phyloP scores from a whole-genome alignment of 202 grass and related monocot species.

The Schoenoplectus tabernaemontani region DNA sequence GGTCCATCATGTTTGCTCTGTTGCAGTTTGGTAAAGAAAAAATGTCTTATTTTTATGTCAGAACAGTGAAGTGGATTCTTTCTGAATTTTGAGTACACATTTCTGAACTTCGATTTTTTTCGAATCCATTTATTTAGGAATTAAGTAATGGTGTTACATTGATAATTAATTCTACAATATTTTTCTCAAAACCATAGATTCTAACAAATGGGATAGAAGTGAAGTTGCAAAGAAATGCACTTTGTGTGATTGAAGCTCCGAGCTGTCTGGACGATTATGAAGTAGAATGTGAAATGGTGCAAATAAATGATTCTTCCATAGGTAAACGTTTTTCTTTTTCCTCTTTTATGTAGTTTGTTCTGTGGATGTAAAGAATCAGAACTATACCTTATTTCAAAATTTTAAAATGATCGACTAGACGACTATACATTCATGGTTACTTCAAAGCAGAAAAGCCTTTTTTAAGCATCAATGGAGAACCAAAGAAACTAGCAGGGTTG shows the following conservation, averaged over 20 bases:
- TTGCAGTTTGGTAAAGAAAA: too few relatives aligned
- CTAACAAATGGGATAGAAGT: slow-evolving; percentile 30
- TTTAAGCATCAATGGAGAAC: too few relatives aligned
- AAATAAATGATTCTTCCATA: slow-evolving; percentile 5
- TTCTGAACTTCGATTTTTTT: slow-evolving; percentile 10
- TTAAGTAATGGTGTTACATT: slow-evolving; percentile 1
- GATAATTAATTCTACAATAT: background rate
- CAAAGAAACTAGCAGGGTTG: background rate
- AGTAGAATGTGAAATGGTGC: background rate
- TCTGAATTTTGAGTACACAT: background rate
- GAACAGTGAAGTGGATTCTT: background rate
- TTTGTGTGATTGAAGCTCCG: slow-evolving; percentile 26
- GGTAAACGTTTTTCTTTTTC: background rate
- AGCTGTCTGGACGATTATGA: slow-evolving; percentile 2
- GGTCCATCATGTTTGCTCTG: too few relatives aligned
- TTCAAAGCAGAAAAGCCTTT: too few relatives aligned
- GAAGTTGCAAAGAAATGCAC: slow-evolving; percentile 31
- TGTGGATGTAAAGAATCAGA: background rate
- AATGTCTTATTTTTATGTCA: background rate
- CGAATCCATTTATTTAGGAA: slow-evolving; percentile 5
- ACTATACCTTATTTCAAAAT: background rate
- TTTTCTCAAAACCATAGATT: slow-evolving; percentile 14
- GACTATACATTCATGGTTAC: too few relatives aligned
- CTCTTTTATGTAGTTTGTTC: background rate
- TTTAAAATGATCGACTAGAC: background rate